phyloP scores from a whole-genome alignment of 805 yeast genomes.

The Pichia pseudocactophila region DNA sequence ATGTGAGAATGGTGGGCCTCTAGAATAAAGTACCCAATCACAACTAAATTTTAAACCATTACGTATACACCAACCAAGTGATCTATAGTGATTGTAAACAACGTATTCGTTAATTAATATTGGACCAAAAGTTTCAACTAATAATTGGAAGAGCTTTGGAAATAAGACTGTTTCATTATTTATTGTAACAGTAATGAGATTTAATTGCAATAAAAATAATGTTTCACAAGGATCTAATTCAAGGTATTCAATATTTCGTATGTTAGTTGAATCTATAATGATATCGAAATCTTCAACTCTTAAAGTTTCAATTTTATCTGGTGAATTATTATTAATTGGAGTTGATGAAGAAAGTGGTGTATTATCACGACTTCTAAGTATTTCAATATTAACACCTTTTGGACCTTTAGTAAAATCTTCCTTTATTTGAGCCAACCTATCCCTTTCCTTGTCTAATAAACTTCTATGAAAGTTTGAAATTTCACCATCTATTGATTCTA shows the following conservation, averaged over 20 bases:
- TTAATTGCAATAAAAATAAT: conserved; percentile 46
- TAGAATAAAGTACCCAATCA: conserved; percentile 70
- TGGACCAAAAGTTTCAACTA: conserved; percentile 12
- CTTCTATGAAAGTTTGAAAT: conserved; percentile 5
- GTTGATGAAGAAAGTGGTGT: conserved; percentile 1
- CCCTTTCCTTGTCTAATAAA: conserved; percentile 30
- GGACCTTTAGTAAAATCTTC: conserved; percentile 15
- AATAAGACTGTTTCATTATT: conserved; percentile 1
- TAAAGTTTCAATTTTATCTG: conserved; percentile 4
- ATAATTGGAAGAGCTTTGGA: conserved; percentile 10
- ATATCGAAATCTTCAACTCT: conserved; percentile 32
- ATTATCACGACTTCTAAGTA: background rate
- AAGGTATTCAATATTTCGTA: conserved; percentile 35
- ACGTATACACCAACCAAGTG: conserved; percentile 90
- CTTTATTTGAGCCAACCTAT: conserved; percentile 16
- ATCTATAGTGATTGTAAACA: conserved; percentile 78
- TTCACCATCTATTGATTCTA: conserved; percentile 9
- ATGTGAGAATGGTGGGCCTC: conserved; percentile 94
- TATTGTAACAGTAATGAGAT: conserved; percentile 25
- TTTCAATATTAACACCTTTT: conserved; percentile 7
- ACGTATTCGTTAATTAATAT: conserved; percentile 42
- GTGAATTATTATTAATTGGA: background rate
- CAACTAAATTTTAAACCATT: conserved; percentile 89
- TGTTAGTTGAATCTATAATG: conserved; percentile 19
- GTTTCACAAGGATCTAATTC: conserved; percentile 74